Percentiles rank a stretch among this genome's conserved stretches.
Conservation (phyloP, 1,139 yeast genomes). For the Suhomyces bribrorum region DNA sequence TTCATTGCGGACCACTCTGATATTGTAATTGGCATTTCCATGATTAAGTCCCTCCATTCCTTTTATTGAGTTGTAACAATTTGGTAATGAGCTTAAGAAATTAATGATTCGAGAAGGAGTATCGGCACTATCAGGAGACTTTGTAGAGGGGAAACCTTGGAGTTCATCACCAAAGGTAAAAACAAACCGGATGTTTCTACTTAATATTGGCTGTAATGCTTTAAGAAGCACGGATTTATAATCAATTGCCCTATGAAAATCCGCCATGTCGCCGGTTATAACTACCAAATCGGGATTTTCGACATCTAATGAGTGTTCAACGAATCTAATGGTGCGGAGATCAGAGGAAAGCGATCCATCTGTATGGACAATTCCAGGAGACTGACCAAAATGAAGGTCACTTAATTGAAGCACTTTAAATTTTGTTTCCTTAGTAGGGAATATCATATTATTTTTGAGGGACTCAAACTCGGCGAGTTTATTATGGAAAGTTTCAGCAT, state of each 20-base stretch:
- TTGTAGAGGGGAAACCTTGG: conserved; percentile 1
- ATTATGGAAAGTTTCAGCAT: conserved; percentile 7
- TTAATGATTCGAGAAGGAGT: conserved; percentile 14
- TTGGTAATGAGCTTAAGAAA: conserved; percentile 37
- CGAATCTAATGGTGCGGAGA: conserved; percentile 31
- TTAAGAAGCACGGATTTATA: conserved; percentile 38
- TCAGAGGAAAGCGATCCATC: conserved; percentile 30
- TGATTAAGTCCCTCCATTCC: conserved; percentile 22
- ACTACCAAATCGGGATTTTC: conserved; percentile 42
- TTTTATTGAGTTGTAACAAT: conserved; percentile 34
- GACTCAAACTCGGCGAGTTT: conserved; percentile 9
- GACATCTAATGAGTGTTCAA: conserved; percentile 25
- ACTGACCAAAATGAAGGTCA: conserved; percentile 43
- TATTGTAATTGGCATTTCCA: conserved; percentile 42
- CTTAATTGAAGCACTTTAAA: conserved; percentile 41
- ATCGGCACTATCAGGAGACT: conserved; percentile 1
- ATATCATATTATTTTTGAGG: conserved; percentile 4
- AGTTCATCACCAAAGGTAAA: conserved; percentile 44
- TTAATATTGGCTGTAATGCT: conserved; percentile 37
- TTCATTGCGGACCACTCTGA: conserved; percentile 21
- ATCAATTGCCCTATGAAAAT: conserved; percentile 26
- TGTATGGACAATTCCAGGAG: conserved; percentile 25
- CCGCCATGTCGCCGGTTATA: conserved; percentile 45
- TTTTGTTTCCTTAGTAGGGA: conserved; percentile 12
- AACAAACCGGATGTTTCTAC: conserved; percentile 32